Conservation (phyloP, 805 yeast genomes). For the Vanderwaltozyma yarrowii region DNA sequence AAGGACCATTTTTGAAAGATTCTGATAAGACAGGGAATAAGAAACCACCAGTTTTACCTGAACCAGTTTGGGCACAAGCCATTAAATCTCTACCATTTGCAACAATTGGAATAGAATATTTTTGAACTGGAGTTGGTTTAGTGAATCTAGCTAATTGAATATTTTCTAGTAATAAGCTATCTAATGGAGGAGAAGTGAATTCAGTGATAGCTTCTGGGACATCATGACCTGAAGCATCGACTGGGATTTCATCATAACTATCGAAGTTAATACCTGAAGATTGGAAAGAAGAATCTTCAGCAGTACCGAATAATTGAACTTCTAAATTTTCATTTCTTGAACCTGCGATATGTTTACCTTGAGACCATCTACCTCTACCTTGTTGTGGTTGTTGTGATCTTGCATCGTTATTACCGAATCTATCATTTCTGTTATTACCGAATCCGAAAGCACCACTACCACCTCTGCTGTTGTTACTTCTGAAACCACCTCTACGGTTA, state of each 20-base stretch:
- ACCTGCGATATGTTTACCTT: slow-evolving; percentile 84
- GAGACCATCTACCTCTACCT: slow-evolving; percentile 73
- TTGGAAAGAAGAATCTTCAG: slow-evolving; percentile 54
- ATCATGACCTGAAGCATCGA: slow-evolving; percentile 90
- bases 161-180: slow-evolving; percentile 74
- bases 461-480: slow-evolving; percentile 20
- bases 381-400: slow-evolving; percentile 31
- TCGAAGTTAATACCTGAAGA: slow-evolving; percentile 98
- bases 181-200: slow-evolving; percentile 90
- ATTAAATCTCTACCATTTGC: slow-evolving; percentile 83
- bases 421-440: slow-evolving; percentile 32
- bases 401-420: slow-evolving; percentile 20
- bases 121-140: slow-evolving; percentile 94
- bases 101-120: slow-evolving; percentile 86
- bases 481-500: slow-evolving; percentile 23
- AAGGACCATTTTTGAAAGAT: slow-evolving; percentile 83
- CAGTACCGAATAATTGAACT: slow-evolving; percentile 76
- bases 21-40: slow-evolving; percentile 94
- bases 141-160: slow-evolving; percentile 81
- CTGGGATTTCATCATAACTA: slow-evolving; percentile 97
- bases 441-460: slow-evolving; percentile 29
- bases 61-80: slow-evolving; percentile 98
- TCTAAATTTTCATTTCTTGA: slow-evolving; percentile 61
- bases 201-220: slow-evolving; percentile 89
- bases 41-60: slow-evolving; percentile 99